Evolutionary conservation across 352 stramenopile species (phyloP), one percentile per base, ranked within the genome.

Genomic region (Globisporangium sylvaticum): DNA sequence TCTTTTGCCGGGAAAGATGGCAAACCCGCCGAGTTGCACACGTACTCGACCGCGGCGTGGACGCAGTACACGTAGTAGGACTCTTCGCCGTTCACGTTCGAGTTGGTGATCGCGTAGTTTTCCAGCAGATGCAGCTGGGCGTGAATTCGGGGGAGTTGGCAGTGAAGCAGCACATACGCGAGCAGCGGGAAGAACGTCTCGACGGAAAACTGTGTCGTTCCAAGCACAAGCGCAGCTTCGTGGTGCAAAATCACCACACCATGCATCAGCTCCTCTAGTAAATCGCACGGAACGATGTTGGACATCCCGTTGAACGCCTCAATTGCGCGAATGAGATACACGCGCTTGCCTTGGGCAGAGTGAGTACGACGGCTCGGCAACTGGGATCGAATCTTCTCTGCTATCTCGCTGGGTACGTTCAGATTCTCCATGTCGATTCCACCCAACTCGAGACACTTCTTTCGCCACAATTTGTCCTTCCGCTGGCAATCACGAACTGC

Each of bases 41-140:
- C 76, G 69, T 89, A 92, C 72, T 95, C 87, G 22, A 95, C 82
- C 3, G 87, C 87, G 0, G 84, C 85, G 46, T 95, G 87, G 18
- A 95, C 85, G 65, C 87, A 95, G 58, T 95, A 95, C 18, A 95
- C 87, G 65, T 95, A 95, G 66, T 95, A 95, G n/a, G 87, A 92
- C 61, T 94, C 87, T 67, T 95, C 87, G 8, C 87, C 87, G 32
- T 94, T 95, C 29, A 78, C 80, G 54, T 93, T 95, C 20, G 83
- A 73, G 39, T 73, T 77, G 31, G 78, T 90, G 72, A 95, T 92
- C n/a, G 87, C 87, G 22, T 81, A 95, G 55, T 90, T 89, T 68
- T 95, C 87, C 29, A 95, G 71, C 64, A 94, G 61, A 75, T 95
- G 84, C 54, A 95, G 73, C 44, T 94, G 85, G 15, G 87, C 84